These are phyloP conservation scores for Fusarium sp. DNA, from an alignment of 2,329 filamentous ascomycete genomes.

Conservation along the genomic window DNA sequence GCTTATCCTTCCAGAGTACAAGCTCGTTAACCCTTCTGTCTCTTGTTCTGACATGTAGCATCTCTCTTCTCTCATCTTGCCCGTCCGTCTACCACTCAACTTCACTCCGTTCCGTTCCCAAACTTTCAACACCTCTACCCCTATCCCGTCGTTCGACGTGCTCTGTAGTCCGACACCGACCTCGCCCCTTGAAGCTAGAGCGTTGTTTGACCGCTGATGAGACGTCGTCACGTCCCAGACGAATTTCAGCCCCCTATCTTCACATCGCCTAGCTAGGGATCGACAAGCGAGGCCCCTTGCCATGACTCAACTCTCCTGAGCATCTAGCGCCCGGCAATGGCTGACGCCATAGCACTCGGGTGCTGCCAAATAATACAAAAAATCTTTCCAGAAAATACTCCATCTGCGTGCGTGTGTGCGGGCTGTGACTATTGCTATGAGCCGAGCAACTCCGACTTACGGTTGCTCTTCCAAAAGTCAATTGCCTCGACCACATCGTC, in stretches of 20 bases:
- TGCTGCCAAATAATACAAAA: conserved; percentile 44
- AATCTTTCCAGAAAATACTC: conserved; percentile 41
- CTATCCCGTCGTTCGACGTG: conserved; percentile 11
- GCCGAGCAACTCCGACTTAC: conserved; percentile 55
- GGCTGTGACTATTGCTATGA: conserved; percentile 28
- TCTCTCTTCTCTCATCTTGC: conserved; percentile 11
- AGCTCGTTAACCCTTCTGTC: conserved; percentile 32
- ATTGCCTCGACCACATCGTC: conserved; percentile 93
- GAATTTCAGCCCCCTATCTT: conserved; percentile 1
- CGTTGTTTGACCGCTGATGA: background rate
- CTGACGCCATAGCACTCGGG: conserved; percentile 26
- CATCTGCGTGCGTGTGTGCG: conserved; percentile 21
- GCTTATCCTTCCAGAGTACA: conserved; percentile 45
- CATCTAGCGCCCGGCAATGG: conserved; percentile 26
- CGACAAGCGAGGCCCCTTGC: conserved; percentile 30
- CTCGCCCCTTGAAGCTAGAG: conserved; percentile 6
- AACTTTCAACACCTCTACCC: conserved; percentile 4
- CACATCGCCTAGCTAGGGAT: conserved; percentile 5
- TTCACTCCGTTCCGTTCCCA: conserved; percentile 6
- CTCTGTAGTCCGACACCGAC: conserved; percentile 7
- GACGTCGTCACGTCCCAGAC: conserved; percentile 10
- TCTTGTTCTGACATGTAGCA: conserved; percentile 20
- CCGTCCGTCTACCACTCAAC: conserved; percentile 9
- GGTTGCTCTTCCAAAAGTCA: conserved; percentile 88
- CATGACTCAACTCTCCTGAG: conserved; percentile 31